Evolutionary conservation across 257 asterid species (phyloP), one percentile per base, ranked within the genome.

Genomic region (Penstemon newberryi): DNA sequence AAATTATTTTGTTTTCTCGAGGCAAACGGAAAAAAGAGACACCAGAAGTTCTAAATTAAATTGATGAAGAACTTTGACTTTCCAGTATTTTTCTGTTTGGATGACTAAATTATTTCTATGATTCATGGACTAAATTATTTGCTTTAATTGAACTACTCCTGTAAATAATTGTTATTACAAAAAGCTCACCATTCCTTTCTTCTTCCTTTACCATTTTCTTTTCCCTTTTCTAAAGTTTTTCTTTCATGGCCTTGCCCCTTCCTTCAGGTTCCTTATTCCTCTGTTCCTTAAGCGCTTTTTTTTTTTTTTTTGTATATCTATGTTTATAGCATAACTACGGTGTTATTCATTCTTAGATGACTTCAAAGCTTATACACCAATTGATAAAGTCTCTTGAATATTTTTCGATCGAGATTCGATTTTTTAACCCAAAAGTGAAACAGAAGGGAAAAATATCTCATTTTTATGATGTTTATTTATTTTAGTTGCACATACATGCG

Each of bases 111-210:
- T 25, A 25, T 25, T 25, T 1, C 33, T 25, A 25, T 25, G 33
- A 25, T 25, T 25, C 33, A 25, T 25, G 33, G 72, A 71, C 73
- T 69, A 44, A 19, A 59, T 68, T 75, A 45, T 43, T 71, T 6
- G 13, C 25, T 42, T 68, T 70, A 63, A 70, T 77, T 70, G 52
- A 67, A 64, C 82, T 44, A 44, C 76, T 65, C 41, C 78, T 62
- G 77, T 77, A 38, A 76, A 69, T 73, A 71, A 50, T 63, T 43
- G 70, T 44, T 5, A 53, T 41, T 53, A 53, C 61, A 50, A 8
- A 38, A 49, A 49, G 19, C 60, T 46, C 8, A 54, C 0, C 33
- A 25, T 25, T 37, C 8, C 47, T 71, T 38, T 38, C 50, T 42
- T 51, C 50, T 41, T 6, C 39, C 57, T 70, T 51, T 73, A 12